phyloP scores from a whole-genome alignment of 352 stramenopile genomes.

The Aphanomyces euteiches region DNA sequence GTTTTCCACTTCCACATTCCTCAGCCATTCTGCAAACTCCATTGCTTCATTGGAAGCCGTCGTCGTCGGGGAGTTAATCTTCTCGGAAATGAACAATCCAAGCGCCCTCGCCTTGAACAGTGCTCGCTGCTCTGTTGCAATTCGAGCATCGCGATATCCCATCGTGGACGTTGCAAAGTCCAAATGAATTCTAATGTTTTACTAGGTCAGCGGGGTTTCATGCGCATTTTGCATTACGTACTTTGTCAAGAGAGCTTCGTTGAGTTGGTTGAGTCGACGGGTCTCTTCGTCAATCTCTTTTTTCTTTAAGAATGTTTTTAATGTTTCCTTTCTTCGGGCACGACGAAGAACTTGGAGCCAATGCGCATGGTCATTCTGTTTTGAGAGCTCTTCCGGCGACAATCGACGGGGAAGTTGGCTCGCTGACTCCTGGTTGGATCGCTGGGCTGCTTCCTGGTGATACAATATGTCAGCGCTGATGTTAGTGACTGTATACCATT shows the following conservation, averaged over 20 bases:
- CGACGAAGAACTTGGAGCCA: constrained; percentile 61
- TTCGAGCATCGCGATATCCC: constrained; percentile 60
- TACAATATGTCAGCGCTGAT: background rate
- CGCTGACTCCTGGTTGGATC: background rate
- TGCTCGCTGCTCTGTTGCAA: constrained; percentile 30
- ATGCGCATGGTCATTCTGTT: constrained; percentile 55
- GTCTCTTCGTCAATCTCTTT: constrained; percentile 7
- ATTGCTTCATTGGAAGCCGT: constrained; percentile 37
- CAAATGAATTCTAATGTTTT: background rate
- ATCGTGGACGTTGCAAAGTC: constrained; percentile 31
- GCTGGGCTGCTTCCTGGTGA: background rate
- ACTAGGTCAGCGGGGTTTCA: background rate
- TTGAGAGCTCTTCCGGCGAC: constrained; percentile 46
- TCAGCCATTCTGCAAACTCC: constrained; percentile 41
- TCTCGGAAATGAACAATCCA: constrained; percentile 48
- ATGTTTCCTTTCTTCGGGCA: constrained; percentile 40
- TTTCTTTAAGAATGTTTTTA: constrained; percentile 26
- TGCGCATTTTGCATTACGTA: background rate
- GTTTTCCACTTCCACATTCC: constrained; percentile 52
- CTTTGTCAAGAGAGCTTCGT: background rate
- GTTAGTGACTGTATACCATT: background rate
- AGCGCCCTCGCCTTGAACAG: constrained; percentile 39
- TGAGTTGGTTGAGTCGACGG: constrained; percentile 8
- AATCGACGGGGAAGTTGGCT: constrained; percentile 1
- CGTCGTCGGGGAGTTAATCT: constrained; percentile 45